Evolutionary conservation across 495 filamentous ascomycete species (phyloP).

Genomic region (Aspergillus ostianus): DNA sequence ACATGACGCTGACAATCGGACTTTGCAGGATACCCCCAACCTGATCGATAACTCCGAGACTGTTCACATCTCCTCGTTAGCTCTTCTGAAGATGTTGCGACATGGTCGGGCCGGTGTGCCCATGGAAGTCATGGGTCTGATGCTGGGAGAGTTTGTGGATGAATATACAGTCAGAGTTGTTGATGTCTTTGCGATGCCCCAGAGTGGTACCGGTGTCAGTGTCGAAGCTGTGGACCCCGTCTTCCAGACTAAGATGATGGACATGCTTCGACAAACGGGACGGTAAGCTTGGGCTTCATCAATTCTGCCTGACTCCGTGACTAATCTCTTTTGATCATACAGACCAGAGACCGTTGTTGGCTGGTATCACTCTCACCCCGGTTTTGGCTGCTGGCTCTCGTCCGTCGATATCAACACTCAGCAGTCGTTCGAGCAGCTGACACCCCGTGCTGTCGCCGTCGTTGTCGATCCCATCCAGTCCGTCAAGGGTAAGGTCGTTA

Average conservation of each 20-base stretch:
- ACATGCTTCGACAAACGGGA: slow-evolving; percentile 96
- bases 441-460: slow-evolving; percentile 91
- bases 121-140: slow-evolving; percentile 99
- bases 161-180: slow-evolving; percentile 98
- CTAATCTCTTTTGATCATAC: slow-evolving; percentile 6
- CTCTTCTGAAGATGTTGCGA: slow-evolving; percentile 95
- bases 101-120: slow-evolving; percentile 96
- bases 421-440: slow-evolving; percentile 98
- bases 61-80: slow-evolving; percentile 97
- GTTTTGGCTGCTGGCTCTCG: slow-evolving; percentile 98
- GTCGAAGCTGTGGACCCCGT: slow-evolving; percentile 98
- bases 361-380: slow-evolving; percentile 99
- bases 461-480: slow-evolving; percentile 99
- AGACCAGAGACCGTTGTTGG: slow-evolving; percentile 96
- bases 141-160: slow-evolving; percentile 98
- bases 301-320: background rate
- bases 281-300: slow-evolving; percentile 56
- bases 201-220: slow-evolving; percentile 96
- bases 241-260: slow-evolving; percentile 99
- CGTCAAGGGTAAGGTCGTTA: slow-evolving; percentile 98
- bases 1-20: slow-evolving; percentile 14
- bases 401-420: slow-evolving; percentile 99
- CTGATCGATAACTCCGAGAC: slow-evolving; percentile 99
- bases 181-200: slow-evolving; percentile 99
- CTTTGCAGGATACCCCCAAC: slow-evolving; percentile 70